phyloP scores from a whole-genome alignment of 2,329 filamentous ascomycete species.

The Cladosporium cucumerinum region DNA sequence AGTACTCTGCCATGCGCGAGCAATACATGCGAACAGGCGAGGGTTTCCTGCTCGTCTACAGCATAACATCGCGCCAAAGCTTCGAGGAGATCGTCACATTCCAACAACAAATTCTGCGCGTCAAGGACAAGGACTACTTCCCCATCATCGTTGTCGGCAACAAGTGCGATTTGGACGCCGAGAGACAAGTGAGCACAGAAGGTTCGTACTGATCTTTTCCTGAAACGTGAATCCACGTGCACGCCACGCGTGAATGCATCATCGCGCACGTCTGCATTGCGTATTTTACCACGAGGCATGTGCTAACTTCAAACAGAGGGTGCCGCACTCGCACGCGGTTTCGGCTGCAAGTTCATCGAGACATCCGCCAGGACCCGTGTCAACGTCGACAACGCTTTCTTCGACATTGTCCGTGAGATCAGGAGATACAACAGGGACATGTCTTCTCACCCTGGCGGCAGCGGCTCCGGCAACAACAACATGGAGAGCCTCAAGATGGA shows the following conservation, averaged over 20 bases:
- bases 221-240: conserved; percentile 19
- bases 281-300: neutral
- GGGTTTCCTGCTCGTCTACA: conserved; percentile 96
- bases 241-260: conserved; percentile 18
- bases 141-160: conserved; percentile 98
- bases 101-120: conserved; percentile 95
- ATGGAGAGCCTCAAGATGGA: conserved; percentile 76
- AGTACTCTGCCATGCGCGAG: conserved; percentile 98
- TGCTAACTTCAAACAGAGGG: conserved; percentile 63
- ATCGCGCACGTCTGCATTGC: conserved; percentile 18
- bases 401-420: conserved; percentile 96
- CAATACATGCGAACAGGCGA: conserved; percentile 99
- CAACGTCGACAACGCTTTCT: conserved; percentile 98
- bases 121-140: conserved; percentile 99
- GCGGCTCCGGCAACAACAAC: conserved; percentile 48
- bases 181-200: conserved; percentile 87
- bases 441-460: conserved; percentile 77
- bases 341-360: conserved; percentile 98
- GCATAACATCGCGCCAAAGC: conserved; percentile 93
- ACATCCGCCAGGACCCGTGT: conserved; percentile 97
- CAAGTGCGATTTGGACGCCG: conserved; percentile 95
- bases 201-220: conserved; percentile 56
- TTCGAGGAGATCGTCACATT: conserved; percentile 99
- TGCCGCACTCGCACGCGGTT: conserved; percentile 76
- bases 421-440: conserved; percentile 98